Percentiles rank a stretch among this genome's conserved stretches.
Evolutionary conservation across 305 asterid genomes (phyloP).

Genomic region (Rubia peregrina): DNA sequence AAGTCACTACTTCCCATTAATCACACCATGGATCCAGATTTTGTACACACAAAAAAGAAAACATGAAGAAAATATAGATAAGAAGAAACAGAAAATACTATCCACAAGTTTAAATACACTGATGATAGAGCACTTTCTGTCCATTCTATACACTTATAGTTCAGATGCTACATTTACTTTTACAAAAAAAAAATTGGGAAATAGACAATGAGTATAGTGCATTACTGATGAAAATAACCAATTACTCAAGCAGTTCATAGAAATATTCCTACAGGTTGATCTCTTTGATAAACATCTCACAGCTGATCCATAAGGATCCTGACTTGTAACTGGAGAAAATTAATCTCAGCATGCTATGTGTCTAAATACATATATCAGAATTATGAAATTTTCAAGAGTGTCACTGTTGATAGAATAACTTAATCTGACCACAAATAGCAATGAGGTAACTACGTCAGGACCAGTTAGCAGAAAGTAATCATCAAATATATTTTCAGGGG

Average conservation of each 20-base stretch:
- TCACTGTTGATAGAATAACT: not conserved
- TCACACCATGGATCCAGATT: not conserved
- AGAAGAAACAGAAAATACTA: not conserved
- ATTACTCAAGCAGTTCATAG: not conserved
- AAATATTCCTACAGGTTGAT: not conserved
- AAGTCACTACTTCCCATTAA: not conserved
- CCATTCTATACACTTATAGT: not conserved
- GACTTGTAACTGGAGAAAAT: conserved; percentile 5
- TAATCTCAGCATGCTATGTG: not conserved
- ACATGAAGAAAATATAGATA: not conserved
- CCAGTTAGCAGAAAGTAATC: conserved; percentile 1
- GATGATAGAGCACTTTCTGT: not conserved
- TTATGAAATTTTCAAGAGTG: not conserved
- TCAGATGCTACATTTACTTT: not conserved
- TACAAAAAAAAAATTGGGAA: not conserved
- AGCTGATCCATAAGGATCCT: not conserved
- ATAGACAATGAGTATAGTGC: not conserved
- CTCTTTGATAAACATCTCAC: not conserved
- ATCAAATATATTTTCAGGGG: not conserved
- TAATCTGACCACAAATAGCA: not conserved
- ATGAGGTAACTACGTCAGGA: not conserved
- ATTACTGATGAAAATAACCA: not conserved
- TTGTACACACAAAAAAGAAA: not conserved
- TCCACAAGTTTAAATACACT: not conserved
- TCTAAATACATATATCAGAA: not conserved